These are phyloP conservation scores for Cladosporium sp. DNA, from an alignment of 2,329 filamentous ascomycete species.

Conservation along the genomic window DNA sequence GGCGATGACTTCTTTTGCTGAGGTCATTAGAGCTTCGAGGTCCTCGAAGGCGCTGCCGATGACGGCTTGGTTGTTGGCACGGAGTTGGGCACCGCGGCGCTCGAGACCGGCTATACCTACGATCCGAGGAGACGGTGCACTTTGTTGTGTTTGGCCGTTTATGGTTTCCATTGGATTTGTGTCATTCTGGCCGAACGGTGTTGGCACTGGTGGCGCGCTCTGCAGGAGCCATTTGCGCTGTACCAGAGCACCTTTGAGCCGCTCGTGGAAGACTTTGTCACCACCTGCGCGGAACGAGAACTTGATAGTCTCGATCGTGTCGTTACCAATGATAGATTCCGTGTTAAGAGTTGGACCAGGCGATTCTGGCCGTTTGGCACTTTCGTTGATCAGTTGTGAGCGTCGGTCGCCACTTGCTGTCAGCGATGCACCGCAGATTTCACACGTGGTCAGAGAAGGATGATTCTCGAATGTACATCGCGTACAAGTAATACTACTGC, in stretches of 20 bases:
- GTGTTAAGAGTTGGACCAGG: conserved; percentile 64
- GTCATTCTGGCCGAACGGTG: conserved; percentile 41
- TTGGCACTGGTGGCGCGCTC: conserved; percentile 81
- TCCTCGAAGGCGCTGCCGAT: conserved; percentile 96
- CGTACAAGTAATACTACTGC: conserved; percentile 54
- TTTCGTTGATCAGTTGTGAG: conserved; percentile 30
- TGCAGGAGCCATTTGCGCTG: conserved; percentile 95
- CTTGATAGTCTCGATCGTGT: conserved; percentile 74
- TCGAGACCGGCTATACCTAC: conserved; percentile 92
- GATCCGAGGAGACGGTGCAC: conserved; percentile 47
- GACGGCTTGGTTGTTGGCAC: conserved; percentile 87
- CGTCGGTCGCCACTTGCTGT: conserved; percentile 48
- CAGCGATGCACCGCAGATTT: conserved; percentile 82
- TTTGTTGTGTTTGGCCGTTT: conserved; percentile 20
- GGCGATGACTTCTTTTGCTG: conserved; percentile 91
- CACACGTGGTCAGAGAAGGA: conserved; percentile 77
- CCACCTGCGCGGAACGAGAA: conserved; percentile 87
- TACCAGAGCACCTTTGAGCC: conserved; percentile 79
- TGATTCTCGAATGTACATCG: conserved; percentile 94
- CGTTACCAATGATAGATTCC: conserved; percentile 45
- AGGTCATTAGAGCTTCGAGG: conserved; percentile 93
- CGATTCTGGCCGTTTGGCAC: conserved; percentile 59
- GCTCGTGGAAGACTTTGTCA: conserved; percentile 83
- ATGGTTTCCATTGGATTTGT: conserved; percentile 26
- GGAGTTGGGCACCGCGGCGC: conserved; percentile 74